Percentiles rank a stretch among this genome's conserved stretches.
phyloP scores from a whole-genome alignment of 768 basidiomycete genomes.

The Termitomyces sp. region DNA sequence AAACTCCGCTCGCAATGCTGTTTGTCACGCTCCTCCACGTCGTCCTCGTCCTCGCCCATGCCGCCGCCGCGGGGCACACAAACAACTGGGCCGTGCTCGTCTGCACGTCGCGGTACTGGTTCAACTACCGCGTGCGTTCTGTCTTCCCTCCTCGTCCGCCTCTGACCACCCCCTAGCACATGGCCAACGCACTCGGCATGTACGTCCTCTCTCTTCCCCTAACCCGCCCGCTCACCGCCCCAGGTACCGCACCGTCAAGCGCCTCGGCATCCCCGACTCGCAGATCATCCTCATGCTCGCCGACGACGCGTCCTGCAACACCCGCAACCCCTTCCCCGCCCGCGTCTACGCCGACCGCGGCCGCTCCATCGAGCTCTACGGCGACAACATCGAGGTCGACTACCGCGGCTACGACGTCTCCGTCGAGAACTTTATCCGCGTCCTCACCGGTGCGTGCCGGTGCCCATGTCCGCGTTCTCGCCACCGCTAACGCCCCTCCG shows the following conservation, averaged over 20 bases:
- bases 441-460: constrained; percentile 86
- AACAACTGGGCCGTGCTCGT: constrained; percentile 99
- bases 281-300: constrained; percentile 99
- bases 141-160: too few relatives aligned
- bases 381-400: constrained; percentile 96
- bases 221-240: neutral
- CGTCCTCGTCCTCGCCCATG: constrained; percentile 30
- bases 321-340: constrained; percentile 88
- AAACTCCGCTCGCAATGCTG: constrained; percentile 27
- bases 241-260: constrained; percentile 98
- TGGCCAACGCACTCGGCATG: constrained; percentile 98
- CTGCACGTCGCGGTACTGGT: constrained; percentile 94
- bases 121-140: constrained; percentile 90
- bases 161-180: constrained; percentile 59
- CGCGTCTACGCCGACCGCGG: constrained; percentile 90
- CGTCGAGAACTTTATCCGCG: constrained; percentile 91
- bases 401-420: constrained; percentile 98
- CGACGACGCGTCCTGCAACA: constrained; percentile 93
- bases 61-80: constrained; percentile 60
- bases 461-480: too few relatives aligned
- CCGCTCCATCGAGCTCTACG: constrained; percentile 84
- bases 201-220: constrained; percentile 26
- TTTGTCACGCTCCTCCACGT: constrained; percentile 25
- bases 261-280: constrained; percentile 95
- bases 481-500: neutral